Conservation (phyloP, 2,329 filamentous ascomycete genomes). For the Calonectria honghensis region DNA sequence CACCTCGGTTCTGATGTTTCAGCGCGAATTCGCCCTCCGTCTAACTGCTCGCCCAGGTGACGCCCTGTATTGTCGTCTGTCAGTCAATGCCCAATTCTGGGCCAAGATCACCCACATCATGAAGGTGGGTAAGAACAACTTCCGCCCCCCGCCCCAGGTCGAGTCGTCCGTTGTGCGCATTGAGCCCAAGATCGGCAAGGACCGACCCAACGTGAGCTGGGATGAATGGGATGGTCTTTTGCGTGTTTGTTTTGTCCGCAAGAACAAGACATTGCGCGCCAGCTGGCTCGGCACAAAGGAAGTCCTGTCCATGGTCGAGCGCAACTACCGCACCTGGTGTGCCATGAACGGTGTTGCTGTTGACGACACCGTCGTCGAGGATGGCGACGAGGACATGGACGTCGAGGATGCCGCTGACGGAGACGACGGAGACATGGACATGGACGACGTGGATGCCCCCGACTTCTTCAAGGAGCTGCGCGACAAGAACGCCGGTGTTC, state of each 20-base stretch:
- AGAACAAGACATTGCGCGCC: constrained; percentile 92
- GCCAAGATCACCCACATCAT: constrained; percentile 82
- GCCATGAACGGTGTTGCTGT: constrained; percentile 88
- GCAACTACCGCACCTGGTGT: constrained; percentile 93
- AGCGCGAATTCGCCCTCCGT: constrained; percentile 94
- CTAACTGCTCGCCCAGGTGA: constrained; percentile 92
- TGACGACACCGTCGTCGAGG: constrained; percentile 78
- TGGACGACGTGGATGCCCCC: constrained; percentile 82
- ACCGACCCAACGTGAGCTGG: constrained; percentile 90
- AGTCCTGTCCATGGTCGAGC: constrained; percentile 87
- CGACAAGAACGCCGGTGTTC: constrained; percentile 59
- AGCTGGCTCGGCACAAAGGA: constrained; percentile 88
- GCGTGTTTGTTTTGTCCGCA: constrained; percentile 81
- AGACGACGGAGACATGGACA: constrained; percentile 70
- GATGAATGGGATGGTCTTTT: constrained; percentile 96
- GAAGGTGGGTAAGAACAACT: constrained; percentile 98
- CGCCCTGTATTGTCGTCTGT: constrained; percentile 91
- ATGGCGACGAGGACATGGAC: constrained; percentile 63
- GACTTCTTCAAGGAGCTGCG: constrained; percentile 86
- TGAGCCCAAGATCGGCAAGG: constrained; percentile 86
- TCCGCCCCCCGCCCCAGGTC: constrained; percentile 94
- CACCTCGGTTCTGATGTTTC: constrained; percentile 94
- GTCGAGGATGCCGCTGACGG: constrained; percentile 65
- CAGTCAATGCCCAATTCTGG: constrained; percentile 95
- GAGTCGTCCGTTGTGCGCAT: constrained; percentile 94